Conservation (phyloP, 2,329 filamentous ascomycete genomes). For the Aspergillus fischeri region DNA sequence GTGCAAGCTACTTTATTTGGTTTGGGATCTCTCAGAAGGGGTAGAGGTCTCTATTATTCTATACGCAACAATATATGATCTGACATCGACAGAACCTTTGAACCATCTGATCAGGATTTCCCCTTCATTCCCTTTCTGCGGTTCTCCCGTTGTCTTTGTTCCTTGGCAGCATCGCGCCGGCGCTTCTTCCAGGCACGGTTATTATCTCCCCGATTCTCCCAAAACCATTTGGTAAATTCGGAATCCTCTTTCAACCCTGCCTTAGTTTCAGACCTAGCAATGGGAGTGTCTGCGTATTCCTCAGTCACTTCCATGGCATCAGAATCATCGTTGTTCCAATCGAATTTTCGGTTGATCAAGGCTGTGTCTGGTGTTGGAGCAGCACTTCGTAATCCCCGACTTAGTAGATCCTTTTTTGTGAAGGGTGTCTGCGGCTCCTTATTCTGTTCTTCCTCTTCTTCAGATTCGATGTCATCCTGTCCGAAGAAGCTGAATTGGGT, state of each 20-base stretch:
- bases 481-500: constrained; percentile 77
- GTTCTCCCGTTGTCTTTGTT: constrained; percentile 58
- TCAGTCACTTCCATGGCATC: constrained; percentile 23
- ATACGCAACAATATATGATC: neutral
- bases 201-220: constrained; percentile 48
- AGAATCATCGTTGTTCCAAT: constrained; percentile 22
- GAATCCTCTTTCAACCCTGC: constrained; percentile 40
- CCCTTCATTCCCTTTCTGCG: constrained; percentile 46
- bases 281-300: constrained; percentile 21
- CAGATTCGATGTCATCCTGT: constrained; percentile 47
- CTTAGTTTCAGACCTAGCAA: constrained; percentile 16
- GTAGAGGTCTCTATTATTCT: neutral
- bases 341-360: constrained; percentile 52
- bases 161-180: constrained; percentile 57
- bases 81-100: neutral
- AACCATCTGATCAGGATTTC: constrained; percentile 21
- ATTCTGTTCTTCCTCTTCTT: constrained; percentile 44
- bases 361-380: constrained; percentile 95
- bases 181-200: constrained; percentile 52
- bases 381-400: constrained; percentile 66
- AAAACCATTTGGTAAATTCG: constrained; percentile 61
- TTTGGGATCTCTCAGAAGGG: neutral
- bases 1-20: too few relatives aligned
- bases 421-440: constrained; percentile 72
- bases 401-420: constrained; percentile 71